phyloP scores from a whole-genome alignment of 768 basidiomycete species.

The Fomitopsis pulvina region DNA sequence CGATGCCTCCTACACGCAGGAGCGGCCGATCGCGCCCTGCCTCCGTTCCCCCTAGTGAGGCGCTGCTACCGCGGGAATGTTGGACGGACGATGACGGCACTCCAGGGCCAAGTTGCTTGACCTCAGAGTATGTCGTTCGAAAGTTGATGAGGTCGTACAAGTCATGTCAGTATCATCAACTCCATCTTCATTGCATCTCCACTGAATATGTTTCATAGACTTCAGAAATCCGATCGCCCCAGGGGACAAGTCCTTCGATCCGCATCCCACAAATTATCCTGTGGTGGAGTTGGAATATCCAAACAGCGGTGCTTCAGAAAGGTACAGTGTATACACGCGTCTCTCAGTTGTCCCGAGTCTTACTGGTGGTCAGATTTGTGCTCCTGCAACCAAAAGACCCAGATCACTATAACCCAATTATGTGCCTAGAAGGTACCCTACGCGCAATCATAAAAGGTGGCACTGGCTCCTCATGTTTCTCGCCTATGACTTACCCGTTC shows the following conservation, averaged over 20 bases:
- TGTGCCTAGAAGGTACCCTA: conserved; percentile 67
- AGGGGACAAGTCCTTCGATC: conserved; percentile 56
- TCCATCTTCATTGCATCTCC: conserved; percentile 1
- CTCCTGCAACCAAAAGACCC: conserved; percentile 77
- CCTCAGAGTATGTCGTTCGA: conserved; percentile 60
- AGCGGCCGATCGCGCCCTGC: conserved; percentile 63
- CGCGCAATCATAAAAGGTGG: conserved; percentile 53
- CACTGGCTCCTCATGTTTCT: neutral
- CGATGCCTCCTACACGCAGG: conserved; percentile 31
- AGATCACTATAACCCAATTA: conserved; percentile 83
- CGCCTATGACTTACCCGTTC: neutral
- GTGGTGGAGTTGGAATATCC: conserved; percentile 73
- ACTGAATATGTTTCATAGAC: conserved; percentile 34
- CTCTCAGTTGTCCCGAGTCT: neutral
- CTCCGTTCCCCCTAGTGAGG: conserved; percentile 39
- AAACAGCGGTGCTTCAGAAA: conserved; percentile 60
- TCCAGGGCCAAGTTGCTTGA: conserved; percentile 46
- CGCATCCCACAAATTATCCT: conserved; percentile 53
- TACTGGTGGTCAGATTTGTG: conserved; percentile 46
- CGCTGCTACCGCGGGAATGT: conserved; percentile 33
- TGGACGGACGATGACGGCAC: conserved; percentile 52
- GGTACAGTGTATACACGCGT: conserved; percentile 32
- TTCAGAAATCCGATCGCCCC: conserved; percentile 65
- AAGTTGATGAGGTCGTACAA: conserved; percentile 62
- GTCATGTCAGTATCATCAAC: conserved; percentile 41